A percentile compares a stretch with the other conserved stretches of the same genome.
These are phyloP conservation scores for Fagopyrum esculentum DNA, from an alignment of 148 eudicot species.

Conservation along the genomic window DNA sequence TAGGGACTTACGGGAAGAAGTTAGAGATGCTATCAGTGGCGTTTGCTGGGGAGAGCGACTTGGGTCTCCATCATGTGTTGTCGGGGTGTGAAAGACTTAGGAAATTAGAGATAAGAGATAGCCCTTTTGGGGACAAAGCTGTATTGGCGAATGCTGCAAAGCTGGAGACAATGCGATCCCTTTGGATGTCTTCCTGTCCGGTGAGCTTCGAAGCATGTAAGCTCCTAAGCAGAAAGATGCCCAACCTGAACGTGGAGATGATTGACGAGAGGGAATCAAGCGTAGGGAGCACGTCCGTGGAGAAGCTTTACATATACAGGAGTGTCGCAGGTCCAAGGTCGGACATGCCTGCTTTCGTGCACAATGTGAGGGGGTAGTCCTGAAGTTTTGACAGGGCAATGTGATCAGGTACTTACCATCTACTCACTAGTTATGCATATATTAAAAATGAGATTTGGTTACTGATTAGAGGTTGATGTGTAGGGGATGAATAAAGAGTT, in stretches of 20 bases:
- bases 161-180: too few species aligned
- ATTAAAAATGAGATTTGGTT: neutral
- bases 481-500: constrained; percentile 4
- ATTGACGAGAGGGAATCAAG: neutral
- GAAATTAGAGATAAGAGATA: too few species aligned
- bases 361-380: neutral
- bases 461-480: neutral
- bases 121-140: too few species aligned
- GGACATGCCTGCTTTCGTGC: neutral
- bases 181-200: too few species aligned
- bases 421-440: neutral
- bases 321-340: constrained; percentile 8
- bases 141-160: too few species aligned
- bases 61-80: too few species aligned
- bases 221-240: too few species aligned
- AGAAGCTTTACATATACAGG: constrained; percentile 15
- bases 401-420: constrained; percentile 9
- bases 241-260: too few species aligned
- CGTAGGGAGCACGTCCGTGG: neutral
- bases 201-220: too few species aligned
- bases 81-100: too few species aligned
- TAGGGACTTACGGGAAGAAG: constrained; percentile 84
- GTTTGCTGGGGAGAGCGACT: constrained; percentile 42
- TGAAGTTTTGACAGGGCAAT: constrained; percentile 3
- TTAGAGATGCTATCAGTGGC: constrained; percentile 86